Evolutionary conservation across 2,329 filamentous ascomycete genomes (phyloP).

Genomic region (Neofusicoccum laricinum): DNA sequence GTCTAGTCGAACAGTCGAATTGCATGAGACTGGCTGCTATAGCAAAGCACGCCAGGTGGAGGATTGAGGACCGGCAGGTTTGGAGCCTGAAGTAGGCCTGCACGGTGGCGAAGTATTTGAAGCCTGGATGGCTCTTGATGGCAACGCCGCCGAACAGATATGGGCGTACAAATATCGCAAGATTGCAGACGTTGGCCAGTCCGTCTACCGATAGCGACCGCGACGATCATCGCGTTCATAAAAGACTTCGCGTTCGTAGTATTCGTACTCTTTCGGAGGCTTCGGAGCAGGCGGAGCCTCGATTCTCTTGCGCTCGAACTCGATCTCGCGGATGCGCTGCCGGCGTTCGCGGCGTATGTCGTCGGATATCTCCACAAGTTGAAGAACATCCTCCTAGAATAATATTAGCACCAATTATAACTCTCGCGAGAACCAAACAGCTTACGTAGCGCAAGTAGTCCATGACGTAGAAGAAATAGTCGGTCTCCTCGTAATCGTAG

Average conservation of each 20-base stretch:
- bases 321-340: slow-evolving; percentile 58
- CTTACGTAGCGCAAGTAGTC: slow-evolving; percentile 85
- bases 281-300: slow-evolving; percentile 17
- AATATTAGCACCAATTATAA: slow-evolving; percentile 31
- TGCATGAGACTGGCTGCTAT: not conserved
- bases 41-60: not conserved
- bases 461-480: slow-evolving; percentile 88
- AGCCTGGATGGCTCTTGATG: not conserved
- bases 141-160: not conserved
- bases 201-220: slow-evolving; percentile 35
- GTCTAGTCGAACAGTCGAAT: not conserved
- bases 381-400: slow-evolving; percentile 76
- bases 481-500: slow-evolving; percentile 88
- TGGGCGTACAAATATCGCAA: not conserved
- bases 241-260: slow-evolving; percentile 66
- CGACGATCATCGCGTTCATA: slow-evolving; percentile 49
- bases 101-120: not conserved
- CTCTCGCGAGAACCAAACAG: slow-evolving; percentile 23
- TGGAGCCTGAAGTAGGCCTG: not conserved
- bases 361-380: slow-evolving; percentile 78
- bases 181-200: not conserved
- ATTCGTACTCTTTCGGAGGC: slow-evolving; percentile 52
- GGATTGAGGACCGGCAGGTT: not conserved
- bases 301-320: slow-evolving; percentile 50
- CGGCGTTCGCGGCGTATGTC: slow-evolving; percentile 69